phyloP scores from a whole-genome alignment of 192 early-diverging fungal genomes.

The Entrophospora sp. region DNA sequence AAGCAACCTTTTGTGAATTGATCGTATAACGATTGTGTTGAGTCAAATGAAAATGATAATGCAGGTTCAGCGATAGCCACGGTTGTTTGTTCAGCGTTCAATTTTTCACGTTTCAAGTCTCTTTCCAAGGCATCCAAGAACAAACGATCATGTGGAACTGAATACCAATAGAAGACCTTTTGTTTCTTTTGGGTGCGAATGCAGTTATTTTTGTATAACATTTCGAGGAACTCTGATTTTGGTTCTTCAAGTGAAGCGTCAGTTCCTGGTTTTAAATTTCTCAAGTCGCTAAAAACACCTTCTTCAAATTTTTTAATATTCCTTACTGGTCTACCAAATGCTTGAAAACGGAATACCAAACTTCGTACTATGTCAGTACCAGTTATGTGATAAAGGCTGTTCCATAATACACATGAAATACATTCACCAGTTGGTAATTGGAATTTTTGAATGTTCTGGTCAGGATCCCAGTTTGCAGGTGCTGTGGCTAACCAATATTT shows the following conservation, averaged over 20 bases:
- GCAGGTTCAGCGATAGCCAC: conserved; percentile 59
- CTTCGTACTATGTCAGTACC: conserved; percentile 93
- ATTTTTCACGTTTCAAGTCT: conserved; percentile 89
- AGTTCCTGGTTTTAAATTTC: conserved; percentile 91
- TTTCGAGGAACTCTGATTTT: conserved; percentile 86
- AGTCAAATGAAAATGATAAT: conserved; percentile 52
- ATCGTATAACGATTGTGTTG: conserved; percentile 47
- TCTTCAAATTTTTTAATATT: conserved; percentile 98
- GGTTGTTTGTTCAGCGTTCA: conserved; percentile 78
- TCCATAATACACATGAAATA: conserved; percentile 91
- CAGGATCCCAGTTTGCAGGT: conserved; percentile 52
- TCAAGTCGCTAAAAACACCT: conserved; percentile 91
- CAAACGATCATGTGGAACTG: conserved; percentile 87
- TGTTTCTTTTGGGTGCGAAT: conserved; percentile 99
- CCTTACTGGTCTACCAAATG: conserved; percentile 75
- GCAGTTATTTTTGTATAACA: conserved; percentile 92
- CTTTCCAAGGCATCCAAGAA: conserved; percentile 95
- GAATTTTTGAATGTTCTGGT: conserved; percentile 49
- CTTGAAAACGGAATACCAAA: conserved; percentile 85
- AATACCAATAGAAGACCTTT: conserved; percentile 98
- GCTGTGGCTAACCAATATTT: conserved; percentile 61
- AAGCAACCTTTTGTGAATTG: conserved; percentile 35
- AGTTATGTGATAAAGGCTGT: conserved; percentile 88
- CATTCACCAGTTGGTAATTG: conserved; percentile 75
- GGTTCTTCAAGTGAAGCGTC: conserved; percentile 90